Conservation (phyloP, 108 stramenopile species). For the Discostella pseudostelligera region DNA sequence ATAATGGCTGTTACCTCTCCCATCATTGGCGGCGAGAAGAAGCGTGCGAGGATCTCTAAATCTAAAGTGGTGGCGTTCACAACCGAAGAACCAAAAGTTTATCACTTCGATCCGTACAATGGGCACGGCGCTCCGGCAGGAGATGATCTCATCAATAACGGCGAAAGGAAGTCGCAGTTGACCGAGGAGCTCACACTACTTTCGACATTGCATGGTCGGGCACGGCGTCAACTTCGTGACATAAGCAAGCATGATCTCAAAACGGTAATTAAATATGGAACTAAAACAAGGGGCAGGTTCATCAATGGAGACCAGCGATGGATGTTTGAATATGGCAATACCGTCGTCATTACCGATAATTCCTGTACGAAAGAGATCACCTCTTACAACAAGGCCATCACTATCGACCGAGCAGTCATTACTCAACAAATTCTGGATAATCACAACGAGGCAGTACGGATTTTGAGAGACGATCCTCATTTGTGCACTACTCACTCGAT, state of each 20-base stretch:
- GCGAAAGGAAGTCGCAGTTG: conserved; percentile 6
- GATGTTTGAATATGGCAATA: conserved; percentile 53
- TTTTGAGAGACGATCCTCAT: conserved; percentile 53
- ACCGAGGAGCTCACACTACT: conserved; percentile 52
- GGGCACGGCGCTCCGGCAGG: conserved; percentile 7
- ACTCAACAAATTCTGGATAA: conserved; percentile 19
- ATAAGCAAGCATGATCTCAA: conserved; percentile 55
- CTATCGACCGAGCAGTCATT: conserved; percentile 39
- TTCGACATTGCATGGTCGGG: conserved; percentile 56
- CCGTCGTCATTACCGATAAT: conserved; percentile 53
- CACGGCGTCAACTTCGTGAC: conserved; percentile 58
- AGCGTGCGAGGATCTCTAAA: conserved; percentile 1
- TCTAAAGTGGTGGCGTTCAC: conserved; percentile 9
- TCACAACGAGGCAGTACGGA: conserved; percentile 33
- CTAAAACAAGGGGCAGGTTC: conserved; percentile 9
- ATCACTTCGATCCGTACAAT: conserved; percentile 26
- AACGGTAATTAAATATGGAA: conserved; percentile 51
- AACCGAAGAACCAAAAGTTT: conserved; percentile 6
- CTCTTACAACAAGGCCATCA: conserved; percentile 47
- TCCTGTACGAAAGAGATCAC: conserved; percentile 47
- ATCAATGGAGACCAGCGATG: conserved; percentile 47
- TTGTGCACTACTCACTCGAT: conserved; percentile 55
- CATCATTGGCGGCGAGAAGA: too few relatives aligned
- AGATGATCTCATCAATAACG: background rate
- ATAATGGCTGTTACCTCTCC: too few relatives aligned